These are phyloP conservation scores for Phytophthora vignae DNA, from an alignment of 352 stramenopile species.

Conservation along the genomic window DNA sequence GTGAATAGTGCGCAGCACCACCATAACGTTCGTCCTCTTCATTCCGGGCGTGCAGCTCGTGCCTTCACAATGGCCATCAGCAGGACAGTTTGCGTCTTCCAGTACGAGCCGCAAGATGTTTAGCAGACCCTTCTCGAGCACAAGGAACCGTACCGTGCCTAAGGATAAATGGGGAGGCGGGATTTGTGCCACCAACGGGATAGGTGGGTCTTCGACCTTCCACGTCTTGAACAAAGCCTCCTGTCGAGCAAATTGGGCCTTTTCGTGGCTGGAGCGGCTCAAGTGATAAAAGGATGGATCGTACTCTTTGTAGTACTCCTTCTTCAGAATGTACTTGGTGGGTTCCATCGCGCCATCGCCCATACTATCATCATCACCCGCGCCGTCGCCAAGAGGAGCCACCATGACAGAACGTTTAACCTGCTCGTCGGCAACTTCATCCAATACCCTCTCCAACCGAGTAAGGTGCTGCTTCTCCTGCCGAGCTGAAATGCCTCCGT, in stretches of 20 bases:
- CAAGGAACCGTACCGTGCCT: conserved; percentile 56
- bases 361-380: conserved; percentile 44
- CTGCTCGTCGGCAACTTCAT: conserved; percentile 80
- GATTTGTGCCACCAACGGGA: conserved; percentile 72
- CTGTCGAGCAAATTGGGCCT: conserved; percentile 79
- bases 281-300: conserved; percentile 86
- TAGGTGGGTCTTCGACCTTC: conserved; percentile 73
- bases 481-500: conserved; percentile 63
- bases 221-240: conserved; percentile 87
- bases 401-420: conserved; percentile 50
- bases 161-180: conserved; percentile 66
- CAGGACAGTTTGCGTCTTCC: conserved; percentile 53
- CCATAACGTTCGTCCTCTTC: conserved; percentile 75
- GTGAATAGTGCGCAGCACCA: conserved; percentile 70
- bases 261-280: conserved; percentile 77
- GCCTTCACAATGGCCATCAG: conserved; percentile 32
- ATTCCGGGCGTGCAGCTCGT: conserved; percentile 13
- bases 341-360: conserved; percentile 68
- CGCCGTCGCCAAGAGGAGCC: conserved; percentile 40
- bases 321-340: conserved; percentile 82
- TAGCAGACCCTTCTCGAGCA: conserved; percentile 70
- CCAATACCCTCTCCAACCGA: conserved; percentile 66
- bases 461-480: conserved; percentile 76
- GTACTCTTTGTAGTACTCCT: conserved; percentile 81
- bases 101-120: conserved; percentile 73